A percentile compares a stretch with the other conserved stretches of the same genome.
These are phyloP conservation scores for Aegilops longissima DNA, from an alignment of 176 grass and related monocot species.

Conservation along the genomic window DNA sequence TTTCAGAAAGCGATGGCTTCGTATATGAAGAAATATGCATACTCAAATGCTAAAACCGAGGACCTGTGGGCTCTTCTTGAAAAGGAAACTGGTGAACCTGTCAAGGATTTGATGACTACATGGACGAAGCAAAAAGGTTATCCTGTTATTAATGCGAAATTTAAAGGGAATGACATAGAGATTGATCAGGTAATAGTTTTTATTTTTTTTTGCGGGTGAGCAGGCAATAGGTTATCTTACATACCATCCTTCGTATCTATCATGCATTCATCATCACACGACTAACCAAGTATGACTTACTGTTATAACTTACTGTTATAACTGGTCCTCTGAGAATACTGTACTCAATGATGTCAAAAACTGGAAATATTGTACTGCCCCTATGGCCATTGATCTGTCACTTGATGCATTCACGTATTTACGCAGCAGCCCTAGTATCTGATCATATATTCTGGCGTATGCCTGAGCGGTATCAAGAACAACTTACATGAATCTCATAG, in stretches of 20 bases:
- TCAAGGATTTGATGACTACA: constrained; percentile 72
- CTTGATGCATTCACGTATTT: not conserved
- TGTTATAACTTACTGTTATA: not conserved
- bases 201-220: no score
- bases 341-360: not conserved
- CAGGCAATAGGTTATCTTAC: not conserved
- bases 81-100: constrained; percentile 77
- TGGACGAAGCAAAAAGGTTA: constrained; percentile 97
- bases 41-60: constrained; percentile 91
- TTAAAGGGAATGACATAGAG: constrained; percentile 54
- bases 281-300: not conserved
- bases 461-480: not conserved
- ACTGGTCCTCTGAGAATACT: not conserved
- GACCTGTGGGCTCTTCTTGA: constrained; percentile 91
- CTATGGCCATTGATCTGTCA: not conserved
- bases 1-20: constrained; percentile 75
- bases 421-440: not conserved
- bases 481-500: not conserved
- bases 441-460: not conserved
- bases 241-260: not conserved
- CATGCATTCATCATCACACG: constrained; percentile 13
- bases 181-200: constrained; percentile 58
- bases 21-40: constrained; percentile 83
- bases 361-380: not conserved
- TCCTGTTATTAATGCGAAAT: constrained; percentile 65